These are phyloP conservation scores for Russula sp. DNA, from an alignment of 768 basidiomycete species.

Conservation along the genomic window DNA sequence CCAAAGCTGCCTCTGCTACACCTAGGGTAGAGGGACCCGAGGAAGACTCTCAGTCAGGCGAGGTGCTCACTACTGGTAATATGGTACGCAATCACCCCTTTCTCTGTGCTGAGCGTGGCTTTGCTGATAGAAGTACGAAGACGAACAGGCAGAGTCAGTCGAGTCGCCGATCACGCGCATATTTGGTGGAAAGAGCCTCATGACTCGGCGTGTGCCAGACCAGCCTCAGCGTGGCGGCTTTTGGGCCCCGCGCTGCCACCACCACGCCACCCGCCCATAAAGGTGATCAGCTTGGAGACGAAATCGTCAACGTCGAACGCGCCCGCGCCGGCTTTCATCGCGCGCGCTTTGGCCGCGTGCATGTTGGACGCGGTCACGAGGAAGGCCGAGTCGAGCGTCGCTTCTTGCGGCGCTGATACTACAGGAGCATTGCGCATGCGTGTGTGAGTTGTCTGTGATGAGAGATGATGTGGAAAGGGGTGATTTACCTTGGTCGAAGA, in stretches of 20 bases:
- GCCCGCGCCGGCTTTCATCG: constrained; percentile 80
- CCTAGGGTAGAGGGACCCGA: constrained; percentile 38
- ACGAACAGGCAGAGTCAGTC: constrained; percentile 55
- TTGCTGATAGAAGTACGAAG: background rate
- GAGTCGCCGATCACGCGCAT: constrained; percentile 88
- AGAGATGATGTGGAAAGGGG: no score
- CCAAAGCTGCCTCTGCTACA: constrained; percentile 26
- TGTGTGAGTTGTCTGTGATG: background rate
- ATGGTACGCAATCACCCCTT: constrained; percentile 41
- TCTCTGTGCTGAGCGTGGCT: background rate
- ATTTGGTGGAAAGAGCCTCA: constrained; percentile 89
- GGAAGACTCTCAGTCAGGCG: constrained; percentile 41
- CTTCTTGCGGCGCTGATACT: constrained; percentile 47
- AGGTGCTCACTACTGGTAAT: constrained; percentile 85
- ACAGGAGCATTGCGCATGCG: background rate
- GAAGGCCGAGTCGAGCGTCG: constrained; percentile 81
- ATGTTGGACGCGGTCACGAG: constrained; percentile 72
- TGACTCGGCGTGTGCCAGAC: constrained; percentile 70
- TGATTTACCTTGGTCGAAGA: constrained; percentile 63
- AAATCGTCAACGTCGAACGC: constrained; percentile 94
- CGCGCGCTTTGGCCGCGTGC: constrained; percentile 81
- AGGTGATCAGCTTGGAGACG: constrained; percentile 60
- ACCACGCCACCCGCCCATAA: constrained; percentile 64
- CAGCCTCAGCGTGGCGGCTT: constrained; percentile 41
- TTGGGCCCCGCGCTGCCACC: constrained; percentile 30